phyloP scores from a whole-genome alignment of 345 rosid species.

The Angophora floribunda region DNA sequence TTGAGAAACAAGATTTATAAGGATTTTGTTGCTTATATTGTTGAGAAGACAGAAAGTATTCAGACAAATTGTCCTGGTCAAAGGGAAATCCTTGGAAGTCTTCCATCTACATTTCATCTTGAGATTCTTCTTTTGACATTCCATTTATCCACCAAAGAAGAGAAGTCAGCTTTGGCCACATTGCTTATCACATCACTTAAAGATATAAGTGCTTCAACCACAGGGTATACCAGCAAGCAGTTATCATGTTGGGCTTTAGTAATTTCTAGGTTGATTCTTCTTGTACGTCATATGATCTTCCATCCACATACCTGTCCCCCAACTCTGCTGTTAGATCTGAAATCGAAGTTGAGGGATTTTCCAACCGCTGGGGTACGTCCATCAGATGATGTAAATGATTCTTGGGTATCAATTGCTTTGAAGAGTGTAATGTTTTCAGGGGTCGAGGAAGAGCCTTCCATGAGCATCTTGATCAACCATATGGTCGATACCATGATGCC shows the following conservation, averaged over 20 bases:
- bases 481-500: conserved; percentile 54
- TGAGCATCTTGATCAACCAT: conserved; percentile 45
- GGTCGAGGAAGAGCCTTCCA: conserved; percentile 49
- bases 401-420: conserved; percentile 54
- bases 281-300: conserved; percentile 76
- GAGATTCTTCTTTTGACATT: conserved; percentile 91
- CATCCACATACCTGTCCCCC: conserved; percentile 65
- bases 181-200: conserved; percentile 39
- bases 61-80: conserved; percentile 37
- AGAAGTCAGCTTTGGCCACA: conserved; percentile 53
- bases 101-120: conserved; percentile 81
- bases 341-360: conserved; percentile 73
- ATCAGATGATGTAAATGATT: conserved; percentile 33
- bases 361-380: conserved; percentile 29
- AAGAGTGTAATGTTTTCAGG: conserved; percentile 40
- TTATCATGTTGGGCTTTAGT: conserved; percentile 84
- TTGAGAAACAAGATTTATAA: conserved; percentile 55
- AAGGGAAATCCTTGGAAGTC: conserved; percentile 56
- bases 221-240: conserved; percentile 23
- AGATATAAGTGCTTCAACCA: conserved; percentile 31
- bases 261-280: conserved; percentile 75
- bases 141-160: conserved; percentile 72
- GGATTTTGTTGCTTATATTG: conserved; percentile 49
- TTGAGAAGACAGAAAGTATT: conserved; percentile 39
- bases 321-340: conserved; percentile 52